Percentiles rank a stretch among this genome's conserved stretches.
Conservation (phyloP, 1,284 basidiomycete species). For the Cutaneotrichosporon sp. region DNA sequence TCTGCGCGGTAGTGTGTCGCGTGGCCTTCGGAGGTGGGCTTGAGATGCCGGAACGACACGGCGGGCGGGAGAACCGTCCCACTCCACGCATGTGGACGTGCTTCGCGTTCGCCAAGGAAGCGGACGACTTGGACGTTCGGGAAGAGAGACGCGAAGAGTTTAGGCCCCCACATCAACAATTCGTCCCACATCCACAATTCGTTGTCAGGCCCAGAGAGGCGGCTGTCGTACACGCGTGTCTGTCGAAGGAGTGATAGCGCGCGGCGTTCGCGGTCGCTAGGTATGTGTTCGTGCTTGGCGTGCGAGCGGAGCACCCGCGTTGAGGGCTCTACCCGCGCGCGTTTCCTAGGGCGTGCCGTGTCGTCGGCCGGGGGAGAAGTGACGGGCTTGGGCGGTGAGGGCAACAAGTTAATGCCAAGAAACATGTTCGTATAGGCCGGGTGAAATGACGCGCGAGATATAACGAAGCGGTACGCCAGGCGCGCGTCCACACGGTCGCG, state of each 20-base stretch:
- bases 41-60: background rate
- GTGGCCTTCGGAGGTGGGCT: background rate
- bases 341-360: background rate
- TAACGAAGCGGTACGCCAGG: background rate
- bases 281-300: no score
- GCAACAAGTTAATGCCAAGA: background rate
- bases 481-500: background rate
- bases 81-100: background rate
- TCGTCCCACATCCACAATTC: no score
- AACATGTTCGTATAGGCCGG: background rate
- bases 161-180: background rate
- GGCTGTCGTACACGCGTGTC: background rate
- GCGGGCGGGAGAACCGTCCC: background rate
- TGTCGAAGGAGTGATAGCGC: background rate
- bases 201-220: no score
- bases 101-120: no score
- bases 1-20: background rate
- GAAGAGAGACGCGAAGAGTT: background rate
- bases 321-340: background rate
- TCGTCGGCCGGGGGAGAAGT: no score
- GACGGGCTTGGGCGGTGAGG: background rate
- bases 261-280: background rate
- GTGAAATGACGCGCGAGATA: background rate
- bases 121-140: background rate
- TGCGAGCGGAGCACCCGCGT: background rate